Evolutionary conservation across 83 land plant genomes (phyloP), one percentile per base, ranked within the genome.

Genomic region (Thuja plicata): DNA sequence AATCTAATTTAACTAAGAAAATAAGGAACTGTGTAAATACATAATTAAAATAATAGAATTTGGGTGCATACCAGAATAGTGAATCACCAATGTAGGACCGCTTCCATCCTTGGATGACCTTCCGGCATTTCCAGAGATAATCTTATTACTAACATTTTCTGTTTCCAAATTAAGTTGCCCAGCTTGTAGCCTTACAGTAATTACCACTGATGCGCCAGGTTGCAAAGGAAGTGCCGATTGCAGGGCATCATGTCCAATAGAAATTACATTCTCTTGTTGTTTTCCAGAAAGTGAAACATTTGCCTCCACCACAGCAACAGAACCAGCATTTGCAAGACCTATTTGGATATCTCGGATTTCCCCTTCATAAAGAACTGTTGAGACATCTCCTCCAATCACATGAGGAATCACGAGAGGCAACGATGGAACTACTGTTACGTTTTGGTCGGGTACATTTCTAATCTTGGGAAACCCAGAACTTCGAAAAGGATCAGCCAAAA

Each of bases 281-380:
- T 94, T 97, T 52, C 99, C 99, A 1, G 97, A 96, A 15, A 97
- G 71, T 21, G 97, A 91, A 76, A 97, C 91, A 89, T 97, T 92
- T 74, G 95, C 99, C 90, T 97, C 97, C 83, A 93, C 97, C 87
- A 98, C 96, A 45, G 97, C 97, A 86, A 98, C 96, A 81, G 94
- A 90, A 62, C 99, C 97, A 40, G 96, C 97, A 93, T 98, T 98
- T 38, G 96, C 92, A 27, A 98, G 91, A 78, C 87, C 91, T 88
- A 98, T 93, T 90, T 93, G 92, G 37, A 98, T 91, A 91, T 97
- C 96, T 74, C 99, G 92, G 88, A 98, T 96, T 89, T 98, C 99
- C 78, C 99, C 99, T 92, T 98, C 99, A 91, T 98, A 97, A 62
- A 98, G 85, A 43, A 97, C 93, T 34, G 93, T 91, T 41, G 97